phyloP scores from a whole-genome alignment of 306 rosid species.

The Casuarina equisetifolia region DNA sequence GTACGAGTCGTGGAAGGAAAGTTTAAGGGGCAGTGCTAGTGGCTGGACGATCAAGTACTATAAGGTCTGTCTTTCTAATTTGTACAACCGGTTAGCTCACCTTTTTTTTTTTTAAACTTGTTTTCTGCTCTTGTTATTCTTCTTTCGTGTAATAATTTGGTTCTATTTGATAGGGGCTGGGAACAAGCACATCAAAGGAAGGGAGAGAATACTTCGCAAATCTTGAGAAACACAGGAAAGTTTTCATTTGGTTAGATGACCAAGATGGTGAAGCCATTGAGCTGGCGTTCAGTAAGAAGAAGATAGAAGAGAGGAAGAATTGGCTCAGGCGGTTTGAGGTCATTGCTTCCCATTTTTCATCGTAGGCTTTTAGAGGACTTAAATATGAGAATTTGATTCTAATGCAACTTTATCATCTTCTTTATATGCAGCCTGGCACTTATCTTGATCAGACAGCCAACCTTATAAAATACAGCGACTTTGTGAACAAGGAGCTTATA shows the following conservation, averaged over 20 bases:
- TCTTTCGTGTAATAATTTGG: slow-evolving; percentile 10
- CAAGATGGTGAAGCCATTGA: slow-evolving; percentile 86
- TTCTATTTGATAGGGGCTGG: slow-evolving; percentile 70
- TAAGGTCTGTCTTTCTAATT: slow-evolving; percentile 58
- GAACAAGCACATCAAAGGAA: slow-evolving; percentile 91
- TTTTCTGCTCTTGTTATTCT: too few relatives aligned
- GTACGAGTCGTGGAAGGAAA: slow-evolving; percentile 76
- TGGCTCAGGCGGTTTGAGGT: slow-evolving; percentile 98
- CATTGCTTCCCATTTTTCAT: not conserved
- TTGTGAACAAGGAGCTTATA: slow-evolving; percentile 91
- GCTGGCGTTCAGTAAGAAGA: slow-evolving; percentile 93
- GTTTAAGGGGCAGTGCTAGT: slow-evolving; percentile 66
- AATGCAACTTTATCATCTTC: not conserved
- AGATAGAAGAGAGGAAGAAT: slow-evolving; percentile 84
- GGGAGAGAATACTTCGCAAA: slow-evolving; percentile 84
- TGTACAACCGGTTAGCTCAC: not conserved
- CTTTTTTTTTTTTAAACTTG: too few relatives aligned
- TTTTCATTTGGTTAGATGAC: slow-evolving; percentile 82
- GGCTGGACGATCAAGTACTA: slow-evolving; percentile 92
- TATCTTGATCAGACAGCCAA: slow-evolving; percentile 63
- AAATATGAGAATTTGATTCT: not conserved
- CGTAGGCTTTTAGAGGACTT: not conserved
- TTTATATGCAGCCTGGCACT: slow-evolving; percentile 73
- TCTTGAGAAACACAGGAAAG: slow-evolving; percentile 72
- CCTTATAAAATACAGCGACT: slow-evolving; percentile 80